Evolutionary conservation across 768 basidiomycete species (phyloP).

Genomic region (Tulasnella sp.): DNA sequence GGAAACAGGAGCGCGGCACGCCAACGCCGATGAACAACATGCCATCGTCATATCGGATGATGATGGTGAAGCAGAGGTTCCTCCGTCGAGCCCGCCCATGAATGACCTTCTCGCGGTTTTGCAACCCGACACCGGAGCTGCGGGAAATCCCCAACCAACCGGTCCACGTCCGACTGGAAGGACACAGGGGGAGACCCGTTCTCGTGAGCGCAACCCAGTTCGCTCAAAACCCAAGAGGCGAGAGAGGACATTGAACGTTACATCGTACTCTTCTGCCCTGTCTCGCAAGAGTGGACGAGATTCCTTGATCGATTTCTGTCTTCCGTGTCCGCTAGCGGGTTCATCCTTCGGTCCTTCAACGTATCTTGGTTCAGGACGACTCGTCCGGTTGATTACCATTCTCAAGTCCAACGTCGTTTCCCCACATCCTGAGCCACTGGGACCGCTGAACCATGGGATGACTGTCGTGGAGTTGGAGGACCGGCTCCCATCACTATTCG

Average conservation of each 20-base stretch:
- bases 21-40: neutral
- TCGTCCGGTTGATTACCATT: constrained; percentile 53
- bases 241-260: neutral
- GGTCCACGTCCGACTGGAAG: neutral
- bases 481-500: constrained; percentile 40
- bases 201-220: neutral
- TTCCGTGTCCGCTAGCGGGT: constrained; percentile 50
- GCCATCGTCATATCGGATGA: constrained; percentile 18
- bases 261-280: neutral
- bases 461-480: constrained; percentile 43
- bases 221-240: neutral
- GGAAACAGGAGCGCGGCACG: neutral
- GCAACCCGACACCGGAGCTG: neutral
- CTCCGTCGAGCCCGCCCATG: neutral
- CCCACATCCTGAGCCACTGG: constrained; percentile 34
- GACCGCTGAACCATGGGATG: constrained; percentile 40
- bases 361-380: constrained; percentile 57
- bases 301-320: constrained; percentile 47
- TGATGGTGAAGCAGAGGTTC: neutral
- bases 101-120: constrained; percentile 8
- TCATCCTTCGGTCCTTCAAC: constrained; percentile 49
- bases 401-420: constrained; percentile 35
- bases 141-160: neutral
- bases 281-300: constrained; percentile 29
- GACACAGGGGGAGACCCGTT: neutral